Evolutionary conservation across 129 eudicot genomes (phyloP).

Genomic region (Solidago caesia): DNA sequence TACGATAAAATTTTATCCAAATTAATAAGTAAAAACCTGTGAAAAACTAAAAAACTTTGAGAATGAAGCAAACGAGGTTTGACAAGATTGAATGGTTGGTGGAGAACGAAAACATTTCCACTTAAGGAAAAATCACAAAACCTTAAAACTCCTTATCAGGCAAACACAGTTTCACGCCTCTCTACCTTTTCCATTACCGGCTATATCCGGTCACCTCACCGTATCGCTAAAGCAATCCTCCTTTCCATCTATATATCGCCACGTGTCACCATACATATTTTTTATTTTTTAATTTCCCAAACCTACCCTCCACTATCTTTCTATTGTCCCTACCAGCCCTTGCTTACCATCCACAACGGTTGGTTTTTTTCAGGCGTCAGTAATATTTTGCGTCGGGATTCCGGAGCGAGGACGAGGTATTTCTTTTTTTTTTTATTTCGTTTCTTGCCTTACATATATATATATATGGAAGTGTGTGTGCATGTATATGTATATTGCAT

Average conservation of each 20-base stretch:
- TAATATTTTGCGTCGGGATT: too few relatives aligned
- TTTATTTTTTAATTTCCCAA: background rate
- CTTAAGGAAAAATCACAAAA: slow-evolving; percentile 29
- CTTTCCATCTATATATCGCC: slow-evolving; percentile 27
- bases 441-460: too few relatives aligned
- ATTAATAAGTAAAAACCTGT: too few relatives aligned
- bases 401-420: too few relatives aligned
- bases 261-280: background rate
- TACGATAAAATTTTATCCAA: too few relatives aligned
- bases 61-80: background rate
- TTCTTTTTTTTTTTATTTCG: too few relatives aligned
- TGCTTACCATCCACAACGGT: too few relatives aligned
- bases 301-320: slow-evolving; percentile 14
- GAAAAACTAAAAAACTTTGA: background rate
- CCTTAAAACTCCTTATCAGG: slow-evolving; percentile 38
- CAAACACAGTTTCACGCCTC: slow-evolving; percentile 34
- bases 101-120: slow-evolving; percentile 29
- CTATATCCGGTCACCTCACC: slow-evolving; percentile 34
- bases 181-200: slow-evolving; percentile 18
- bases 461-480: too few relatives aligned
- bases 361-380: too few relatives aligned
- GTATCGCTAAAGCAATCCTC: slow-evolving; percentile 35
- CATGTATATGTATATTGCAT: too few relatives aligned
- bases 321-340: background rate
- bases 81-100: background rate